A percentile compares a stretch with the other conserved stretches of the same genome.
Conservation (phyloP, 2,329 filamentous ascomycete genomes). For the Colletotrichum costaricense region DNA sequence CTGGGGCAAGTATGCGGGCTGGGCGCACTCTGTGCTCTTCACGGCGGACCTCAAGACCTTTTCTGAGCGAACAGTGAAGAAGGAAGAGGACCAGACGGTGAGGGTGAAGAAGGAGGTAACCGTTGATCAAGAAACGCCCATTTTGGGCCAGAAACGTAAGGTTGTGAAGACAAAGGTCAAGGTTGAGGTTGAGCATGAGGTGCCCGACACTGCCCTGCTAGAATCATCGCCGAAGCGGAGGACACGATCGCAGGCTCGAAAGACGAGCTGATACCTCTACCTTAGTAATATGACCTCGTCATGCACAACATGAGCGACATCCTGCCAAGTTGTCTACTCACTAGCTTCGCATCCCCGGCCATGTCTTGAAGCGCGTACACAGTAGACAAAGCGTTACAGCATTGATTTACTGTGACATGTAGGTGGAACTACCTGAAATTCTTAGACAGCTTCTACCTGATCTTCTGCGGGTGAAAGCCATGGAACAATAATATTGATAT, state of each 20-base stretch:
- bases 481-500: too few species aligned
- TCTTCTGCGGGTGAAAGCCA: too few species aligned
- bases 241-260: constrained; percentile 31
- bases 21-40: constrained; percentile 97
- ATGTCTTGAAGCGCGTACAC: not conserved
- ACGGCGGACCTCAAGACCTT: constrained; percentile 92
- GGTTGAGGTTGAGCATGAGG: constrained; percentile 26
- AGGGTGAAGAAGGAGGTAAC: constrained; percentile 41
- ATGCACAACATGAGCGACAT: not conserved
- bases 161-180: constrained; percentile 33
- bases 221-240: constrained; percentile 29
- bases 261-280: not conserved
- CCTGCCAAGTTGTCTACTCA: too few species aligned
- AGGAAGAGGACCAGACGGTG: constrained; percentile 33
- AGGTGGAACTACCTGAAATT: too few species aligned
- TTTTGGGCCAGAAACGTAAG: constrained; percentile 35
- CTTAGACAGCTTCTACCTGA: too few species aligned
- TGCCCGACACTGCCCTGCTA: not conserved
- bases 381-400: not conserved
- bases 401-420: not conserved
- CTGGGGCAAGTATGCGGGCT: constrained; percentile 95
- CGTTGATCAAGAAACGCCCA: constrained; percentile 42
- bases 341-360: not conserved
- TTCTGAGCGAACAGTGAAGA: constrained; percentile 68
- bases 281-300: not conserved